A percentile compares a stretch with the other conserved stretches of the same genome.
phyloP scores from a whole-genome alignment of 495 filamentous ascomycete species.

The Lasiosphaeria hispida region DNA sequence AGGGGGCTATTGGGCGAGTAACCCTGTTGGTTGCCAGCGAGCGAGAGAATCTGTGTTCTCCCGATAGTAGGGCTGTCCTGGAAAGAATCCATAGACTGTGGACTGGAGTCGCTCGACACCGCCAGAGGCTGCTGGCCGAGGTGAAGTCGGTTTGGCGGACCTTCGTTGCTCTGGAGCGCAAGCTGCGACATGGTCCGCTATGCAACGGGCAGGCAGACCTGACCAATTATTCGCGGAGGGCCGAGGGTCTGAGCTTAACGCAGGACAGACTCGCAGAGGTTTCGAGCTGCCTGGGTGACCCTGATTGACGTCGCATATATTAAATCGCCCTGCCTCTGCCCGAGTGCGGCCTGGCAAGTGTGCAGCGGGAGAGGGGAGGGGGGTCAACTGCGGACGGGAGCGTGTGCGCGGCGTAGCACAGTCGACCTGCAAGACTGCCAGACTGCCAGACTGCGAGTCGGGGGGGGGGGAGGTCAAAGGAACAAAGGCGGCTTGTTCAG shows the following conservation, averaged over 20 bases:
- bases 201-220: constrained; percentile 27
- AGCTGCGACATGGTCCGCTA: constrained; percentile 47
- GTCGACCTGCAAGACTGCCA: background rate
- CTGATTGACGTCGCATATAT: constrained; percentile 50
- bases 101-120: constrained; percentile 17
- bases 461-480: background rate
- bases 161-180: constrained; percentile 39
- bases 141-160: constrained; percentile 34
- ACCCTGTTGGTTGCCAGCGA: constrained; percentile 4
- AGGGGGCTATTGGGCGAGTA: constrained; percentile 28
- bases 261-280: constrained; percentile 39
- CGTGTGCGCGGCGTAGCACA: constrained; percentile 11
- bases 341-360: constrained; percentile 11
- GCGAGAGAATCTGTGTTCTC: constrained; percentile 27
- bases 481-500: too few species aligned
- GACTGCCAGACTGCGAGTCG: background rate
- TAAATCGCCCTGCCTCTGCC: constrained; percentile 17
- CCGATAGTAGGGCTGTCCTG: constrained; percentile 42
- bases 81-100: constrained; percentile 27
- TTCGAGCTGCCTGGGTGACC: constrained; percentile 49
- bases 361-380: constrained; percentile 5
- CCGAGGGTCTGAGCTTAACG: constrained; percentile 36
- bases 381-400: background rate
- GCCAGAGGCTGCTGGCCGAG: constrained; percentile 29
- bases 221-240: constrained; percentile 26